Evolutionary conservation across 768 basidiomycete species (phyloP).

Genomic region (Tricholoma flavovirens): DNA sequence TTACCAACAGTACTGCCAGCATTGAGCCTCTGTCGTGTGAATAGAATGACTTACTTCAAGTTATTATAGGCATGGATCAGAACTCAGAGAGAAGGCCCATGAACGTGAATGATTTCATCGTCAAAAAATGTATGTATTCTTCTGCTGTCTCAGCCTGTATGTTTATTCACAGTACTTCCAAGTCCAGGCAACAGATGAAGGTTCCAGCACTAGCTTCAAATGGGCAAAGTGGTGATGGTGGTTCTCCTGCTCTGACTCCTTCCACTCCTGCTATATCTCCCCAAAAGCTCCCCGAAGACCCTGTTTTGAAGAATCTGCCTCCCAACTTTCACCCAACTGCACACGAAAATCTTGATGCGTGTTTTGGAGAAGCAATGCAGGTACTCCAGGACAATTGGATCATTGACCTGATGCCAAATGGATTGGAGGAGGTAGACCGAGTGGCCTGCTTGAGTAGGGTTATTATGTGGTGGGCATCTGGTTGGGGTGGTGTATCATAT

Average conservation of each 20-base stretch:
- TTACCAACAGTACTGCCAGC: background rate
- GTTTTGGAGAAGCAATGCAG: too few relatives aligned
- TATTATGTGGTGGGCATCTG: too few relatives aligned
- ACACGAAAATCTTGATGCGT: too few relatives aligned
- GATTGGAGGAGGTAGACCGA: background rate
- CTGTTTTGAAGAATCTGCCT: too few relatives aligned
- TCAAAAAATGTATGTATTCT: background rate
- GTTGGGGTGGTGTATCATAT: too few relatives aligned
- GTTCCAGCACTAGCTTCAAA: background rate
- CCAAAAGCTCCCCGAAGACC: background rate
- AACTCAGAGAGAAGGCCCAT: conserved; percentile 1
- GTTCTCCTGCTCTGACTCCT: background rate
- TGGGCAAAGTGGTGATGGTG: background rate
- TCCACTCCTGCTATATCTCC: background rate
- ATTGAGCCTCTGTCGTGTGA: background rate
- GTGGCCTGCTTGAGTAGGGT: background rate
- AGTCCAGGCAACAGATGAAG: background rate
- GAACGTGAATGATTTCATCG: background rate
- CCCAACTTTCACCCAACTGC: background rate
- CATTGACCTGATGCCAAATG: background rate
- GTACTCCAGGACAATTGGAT: too few relatives aligned
- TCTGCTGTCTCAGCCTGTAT: too few relatives aligned
- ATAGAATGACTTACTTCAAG: background rate
- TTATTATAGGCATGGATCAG: background rate
- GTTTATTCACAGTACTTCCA: background rate